A percentile compares a stretch with the other conserved stretches of the same genome.
phyloP scores from a whole-genome alignment of 1,284 basidiomycete species.

The Austropuccinia psidii region DNA sequence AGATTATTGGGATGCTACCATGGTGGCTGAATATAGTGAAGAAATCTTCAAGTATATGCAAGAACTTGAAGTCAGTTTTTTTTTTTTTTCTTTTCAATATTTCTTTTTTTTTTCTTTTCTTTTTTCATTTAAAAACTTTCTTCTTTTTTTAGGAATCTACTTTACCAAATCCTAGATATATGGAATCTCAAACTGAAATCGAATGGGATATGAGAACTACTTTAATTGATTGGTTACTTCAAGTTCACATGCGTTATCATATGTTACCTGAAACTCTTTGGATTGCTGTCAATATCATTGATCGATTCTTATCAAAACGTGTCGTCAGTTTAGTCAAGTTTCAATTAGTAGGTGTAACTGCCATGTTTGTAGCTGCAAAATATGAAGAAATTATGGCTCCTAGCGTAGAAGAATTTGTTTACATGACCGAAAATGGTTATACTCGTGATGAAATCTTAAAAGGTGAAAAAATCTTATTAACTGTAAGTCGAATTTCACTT shows the following conservation, averaged over 20 bases:
- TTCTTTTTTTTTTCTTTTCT: neutral
- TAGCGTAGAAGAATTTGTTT: slow-evolving; percentile 88
- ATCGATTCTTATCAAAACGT: slow-evolving; percentile 58
- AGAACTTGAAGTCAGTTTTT: slow-evolving; percentile 65
- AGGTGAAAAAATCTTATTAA: slow-evolving; percentile 89
- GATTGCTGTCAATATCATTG: slow-evolving; percentile 61
- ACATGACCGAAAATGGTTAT: slow-evolving; percentile 93
- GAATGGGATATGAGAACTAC: slow-evolving; percentile 59
- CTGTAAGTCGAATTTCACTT: slow-evolving; percentile 48
- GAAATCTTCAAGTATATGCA: slow-evolving; percentile 97
- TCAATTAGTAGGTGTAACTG: slow-evolving; percentile 59
- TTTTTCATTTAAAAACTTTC: neutral
- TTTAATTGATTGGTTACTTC: slow-evolving; percentile 54
- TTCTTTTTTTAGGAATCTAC: slow-evolving; percentile 59
- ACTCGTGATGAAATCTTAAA: slow-evolving; percentile 92
- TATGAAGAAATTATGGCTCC: slow-evolving; percentile 52
- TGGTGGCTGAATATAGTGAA: slow-evolving; percentile 96
- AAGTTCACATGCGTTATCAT: slow-evolving; percentile 60
- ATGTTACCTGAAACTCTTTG: slow-evolving; percentile 62
- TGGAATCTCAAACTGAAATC: slow-evolving; percentile 88
- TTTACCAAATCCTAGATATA: slow-evolving; percentile 91
- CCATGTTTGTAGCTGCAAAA: slow-evolving; percentile 61
- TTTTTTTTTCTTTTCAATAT: neutral
- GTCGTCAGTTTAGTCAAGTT: slow-evolving; percentile 59
- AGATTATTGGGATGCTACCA: slow-evolving; percentile 82